A percentile compares a stretch with the other conserved stretches of the same genome.
These are phyloP conservation scores for Citrus hindsii DNA, from an alignment of 345 rosid genomes.

Conservation along the genomic window DNA sequence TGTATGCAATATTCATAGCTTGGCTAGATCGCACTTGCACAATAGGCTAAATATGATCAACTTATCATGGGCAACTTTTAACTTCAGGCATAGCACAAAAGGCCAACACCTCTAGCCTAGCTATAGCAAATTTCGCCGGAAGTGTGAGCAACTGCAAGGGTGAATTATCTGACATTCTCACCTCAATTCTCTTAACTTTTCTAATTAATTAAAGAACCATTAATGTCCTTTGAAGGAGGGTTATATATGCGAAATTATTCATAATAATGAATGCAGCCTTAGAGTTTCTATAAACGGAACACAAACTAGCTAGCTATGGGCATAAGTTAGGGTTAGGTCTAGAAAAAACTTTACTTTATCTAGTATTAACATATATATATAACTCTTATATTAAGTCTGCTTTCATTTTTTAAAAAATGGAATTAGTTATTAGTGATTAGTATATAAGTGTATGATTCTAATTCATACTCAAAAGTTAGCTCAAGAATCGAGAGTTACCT, in stretches of 20 bases:
- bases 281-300: not conserved
- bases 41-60: too few species aligned
- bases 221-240: not conserved
- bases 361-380: too few species aligned
- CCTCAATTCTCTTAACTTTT: not conserved
- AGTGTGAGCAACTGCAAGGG: not conserved
- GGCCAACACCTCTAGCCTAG: not conserved
- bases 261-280: not conserved
- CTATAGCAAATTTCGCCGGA: not conserved
- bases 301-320: not conserved
- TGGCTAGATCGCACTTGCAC: too few species aligned
- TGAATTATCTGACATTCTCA: not conserved
- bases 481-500: not conserved
- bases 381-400: too few species aligned
- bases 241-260: not conserved
- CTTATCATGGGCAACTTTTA: too few species aligned
- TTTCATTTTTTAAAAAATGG: too few species aligned
- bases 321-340: not conserved
- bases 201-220: not conserved
- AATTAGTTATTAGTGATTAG: not conserved
- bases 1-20: too few species aligned
- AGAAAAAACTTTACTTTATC: not conserved
- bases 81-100: too few species aligned
- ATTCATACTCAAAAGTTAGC: too few species aligned
- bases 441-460: too few species aligned